Percentiles rank a stretch among this genome's conserved stretches.
phyloP scores from a whole-genome alignment of 2,329 filamentous ascomycete genomes.

The Colletotrichum musicola region DNA sequence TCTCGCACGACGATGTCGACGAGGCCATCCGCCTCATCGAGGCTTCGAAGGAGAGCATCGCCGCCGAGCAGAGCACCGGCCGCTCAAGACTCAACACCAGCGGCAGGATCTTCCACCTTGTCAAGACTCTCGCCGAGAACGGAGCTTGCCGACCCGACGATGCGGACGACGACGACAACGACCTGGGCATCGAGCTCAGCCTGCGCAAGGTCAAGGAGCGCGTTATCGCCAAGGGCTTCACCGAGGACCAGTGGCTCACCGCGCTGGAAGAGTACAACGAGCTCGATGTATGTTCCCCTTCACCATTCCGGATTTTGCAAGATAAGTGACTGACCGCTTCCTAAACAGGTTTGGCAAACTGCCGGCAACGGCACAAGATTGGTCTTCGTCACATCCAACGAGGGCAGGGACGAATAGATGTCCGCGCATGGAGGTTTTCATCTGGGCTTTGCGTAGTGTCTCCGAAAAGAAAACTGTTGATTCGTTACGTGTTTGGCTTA shows the following conservation, averaged over 20 bases:
- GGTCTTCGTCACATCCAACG: conserved; percentile 71
- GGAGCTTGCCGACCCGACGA: conserved; percentile 86
- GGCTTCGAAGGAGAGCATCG: conserved; percentile 91
- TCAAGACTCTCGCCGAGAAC: conserved; percentile 87
- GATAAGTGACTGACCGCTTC: conserved; percentile 51
- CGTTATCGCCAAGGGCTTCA: conserved; percentile 96
- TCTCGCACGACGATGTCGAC: conserved; percentile 93
- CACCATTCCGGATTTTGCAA: neutral
- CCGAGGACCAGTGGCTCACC: conserved; percentile 88
- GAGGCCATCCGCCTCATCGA: conserved; percentile 92
- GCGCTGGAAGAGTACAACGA: conserved; percentile 91
- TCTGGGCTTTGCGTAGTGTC: conserved; percentile 22
- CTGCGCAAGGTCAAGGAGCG: conserved; percentile 90
- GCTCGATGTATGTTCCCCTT: conserved; percentile 80
- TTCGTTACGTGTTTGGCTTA: conserved; percentile 6
- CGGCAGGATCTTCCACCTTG: conserved; percentile 94
- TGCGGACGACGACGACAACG: conserved; percentile 67
- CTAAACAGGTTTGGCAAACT: conserved; percentile 80
- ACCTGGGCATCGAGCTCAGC: conserved; percentile 76
- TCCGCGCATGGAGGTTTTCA: neutral
- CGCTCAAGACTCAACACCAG: conserved; percentile 81
- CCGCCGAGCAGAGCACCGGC: conserved; percentile 72
- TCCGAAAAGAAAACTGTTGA: neutral
- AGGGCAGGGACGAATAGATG: conserved; percentile 29
- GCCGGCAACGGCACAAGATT: conserved; percentile 77